phyloP scores from a whole-genome alignment of 495 filamentous ascomycete genomes.

The Aspergillus egyptiacus region DNA sequence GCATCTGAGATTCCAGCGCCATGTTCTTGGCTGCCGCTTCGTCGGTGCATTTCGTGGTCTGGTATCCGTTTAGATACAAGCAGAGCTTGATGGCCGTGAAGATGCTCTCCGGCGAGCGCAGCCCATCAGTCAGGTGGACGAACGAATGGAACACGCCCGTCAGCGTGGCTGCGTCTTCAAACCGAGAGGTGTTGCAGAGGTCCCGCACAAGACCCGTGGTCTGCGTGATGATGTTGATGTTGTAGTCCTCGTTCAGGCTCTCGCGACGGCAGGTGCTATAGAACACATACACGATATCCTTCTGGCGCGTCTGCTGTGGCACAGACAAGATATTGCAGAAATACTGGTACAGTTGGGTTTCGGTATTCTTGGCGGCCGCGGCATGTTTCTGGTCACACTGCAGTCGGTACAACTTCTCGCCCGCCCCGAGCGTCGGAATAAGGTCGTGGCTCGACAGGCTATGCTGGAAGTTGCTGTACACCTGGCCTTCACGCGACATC shows the following conservation, averaged over 20 bases:
- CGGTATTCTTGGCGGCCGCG: conserved; percentile 36
- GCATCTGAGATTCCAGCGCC: conserved; percentile 47
- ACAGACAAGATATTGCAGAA: conserved; percentile 52
- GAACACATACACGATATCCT: conserved; percentile 36
- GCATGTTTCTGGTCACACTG: conserved; percentile 43
- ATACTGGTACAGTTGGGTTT: conserved; percentile 49
- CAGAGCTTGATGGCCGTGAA: conserved; percentile 52
- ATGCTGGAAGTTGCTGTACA: conserved; percentile 53
- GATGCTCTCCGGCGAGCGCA: conserved; percentile 43
- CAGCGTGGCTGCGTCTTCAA: conserved; percentile 48
- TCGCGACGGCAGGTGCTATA: conserved; percentile 48
- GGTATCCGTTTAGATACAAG: conserved; percentile 46
- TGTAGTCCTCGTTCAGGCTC: conserved; percentile 37
- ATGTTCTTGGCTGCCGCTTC: conserved; percentile 40
- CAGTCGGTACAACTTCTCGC: conserved; percentile 47
- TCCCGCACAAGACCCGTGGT: conserved; percentile 35
- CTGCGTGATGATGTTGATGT: conserved; percentile 35
- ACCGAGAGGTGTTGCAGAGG: conserved; percentile 38
- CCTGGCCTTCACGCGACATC: conserved; percentile 49
- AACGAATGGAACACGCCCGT: conserved; percentile 52
- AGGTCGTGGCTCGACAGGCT: conserved; percentile 38
- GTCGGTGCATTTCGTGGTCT: conserved; percentile 35
- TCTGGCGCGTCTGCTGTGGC: conserved; percentile 29
- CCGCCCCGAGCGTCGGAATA: conserved; percentile 43
- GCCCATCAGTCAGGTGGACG: conserved; percentile 47